These are phyloP conservation scores for Heritiera littoralis DNA, from an alignment of 345 rosid genomes.

Conservation along the genomic window DNA sequence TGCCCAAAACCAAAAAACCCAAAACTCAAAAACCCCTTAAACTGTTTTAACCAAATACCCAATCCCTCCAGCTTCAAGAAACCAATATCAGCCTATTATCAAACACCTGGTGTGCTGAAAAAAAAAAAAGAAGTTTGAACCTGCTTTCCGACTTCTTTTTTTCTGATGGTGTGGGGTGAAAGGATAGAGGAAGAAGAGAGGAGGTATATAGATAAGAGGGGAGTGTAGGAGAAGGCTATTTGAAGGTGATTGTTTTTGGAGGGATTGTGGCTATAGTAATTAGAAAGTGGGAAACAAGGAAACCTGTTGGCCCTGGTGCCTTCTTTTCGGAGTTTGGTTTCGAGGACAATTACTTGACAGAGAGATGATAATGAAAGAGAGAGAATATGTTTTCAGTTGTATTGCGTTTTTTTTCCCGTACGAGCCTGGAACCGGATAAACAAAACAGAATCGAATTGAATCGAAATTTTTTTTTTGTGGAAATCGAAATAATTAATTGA, in stretches of 20 bases:
- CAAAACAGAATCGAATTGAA: no score
- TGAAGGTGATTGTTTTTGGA: neutral
- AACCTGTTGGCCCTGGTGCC: constrained; percentile 1
- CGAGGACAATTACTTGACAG: constrained; percentile 21
- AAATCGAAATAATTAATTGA: no score
- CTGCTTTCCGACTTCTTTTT: no score
- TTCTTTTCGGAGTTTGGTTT: neutral
- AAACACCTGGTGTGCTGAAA: neutral
- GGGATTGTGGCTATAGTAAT: constrained; percentile 22
- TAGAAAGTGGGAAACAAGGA: neutral
- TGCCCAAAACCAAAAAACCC: constrained; percentile 32
- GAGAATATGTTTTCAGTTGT: no score
- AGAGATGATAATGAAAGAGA: constrained; percentile 1
- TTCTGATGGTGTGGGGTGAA: neutral
- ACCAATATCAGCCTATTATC: neutral
- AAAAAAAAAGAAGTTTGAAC: neutral
- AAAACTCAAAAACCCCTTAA: neutral
- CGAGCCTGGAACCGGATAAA: no score
- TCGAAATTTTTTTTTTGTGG: no score
- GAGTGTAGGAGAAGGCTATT: constrained; percentile 33
- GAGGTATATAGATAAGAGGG: constrained; percentile 42
- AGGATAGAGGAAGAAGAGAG: neutral
- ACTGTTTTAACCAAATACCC: constrained; percentile 4
- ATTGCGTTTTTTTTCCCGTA: no score
- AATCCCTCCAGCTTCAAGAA: neutral